Evolutionary conservation across 768 basidiomycete species (phyloP).

Genomic region (Suillus sp.): DNA sequence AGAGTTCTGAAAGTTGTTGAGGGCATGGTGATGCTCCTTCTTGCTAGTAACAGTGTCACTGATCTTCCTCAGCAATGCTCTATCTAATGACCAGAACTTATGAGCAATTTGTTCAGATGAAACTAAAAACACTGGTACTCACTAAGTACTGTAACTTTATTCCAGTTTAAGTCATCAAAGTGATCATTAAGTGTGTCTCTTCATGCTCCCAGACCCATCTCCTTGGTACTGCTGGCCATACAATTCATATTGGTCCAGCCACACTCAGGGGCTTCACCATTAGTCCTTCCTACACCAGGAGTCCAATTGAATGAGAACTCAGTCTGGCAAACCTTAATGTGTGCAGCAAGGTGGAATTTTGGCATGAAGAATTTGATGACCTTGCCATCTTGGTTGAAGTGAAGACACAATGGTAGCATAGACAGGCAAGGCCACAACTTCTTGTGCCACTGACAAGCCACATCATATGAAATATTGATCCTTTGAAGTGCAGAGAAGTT

Average conservation of each 20-base stretch:
- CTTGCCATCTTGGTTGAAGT: background rate
- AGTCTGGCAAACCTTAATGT: constrained; percentile 29
- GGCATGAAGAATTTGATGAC: constrained; percentile 29
- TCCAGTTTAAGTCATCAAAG: constrained; percentile 36
- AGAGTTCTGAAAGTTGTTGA: background rate
- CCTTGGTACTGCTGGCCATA: constrained; percentile 31
- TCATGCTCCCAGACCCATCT: constrained; percentile 37
- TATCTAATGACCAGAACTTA: background rate
- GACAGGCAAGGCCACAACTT: background rate
- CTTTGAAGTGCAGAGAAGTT: background rate
- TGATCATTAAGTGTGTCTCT: constrained; percentile 39
- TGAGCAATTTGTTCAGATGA: background rate
- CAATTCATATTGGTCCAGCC: constrained; percentile 37
- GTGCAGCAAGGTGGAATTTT: constrained; percentile 39
- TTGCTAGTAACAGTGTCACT: background rate
- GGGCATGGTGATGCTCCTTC: constrained; percentile 1
- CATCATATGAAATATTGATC: constrained; percentile 17
- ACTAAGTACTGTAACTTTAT: constrained; percentile 32
- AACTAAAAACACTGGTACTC: constrained; percentile 1
- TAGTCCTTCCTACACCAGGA: constrained; percentile 29
- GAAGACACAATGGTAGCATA: background rate
- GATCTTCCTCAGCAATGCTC: constrained; percentile 2
- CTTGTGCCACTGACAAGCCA: background rate
- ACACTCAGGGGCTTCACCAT: constrained; percentile 41
- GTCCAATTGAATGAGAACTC: constrained; percentile 33